These are phyloP conservation scores for Collybiopsis confluens DNA, from an alignment of 768 basidiomycete species.

Conservation along the genomic window DNA sequence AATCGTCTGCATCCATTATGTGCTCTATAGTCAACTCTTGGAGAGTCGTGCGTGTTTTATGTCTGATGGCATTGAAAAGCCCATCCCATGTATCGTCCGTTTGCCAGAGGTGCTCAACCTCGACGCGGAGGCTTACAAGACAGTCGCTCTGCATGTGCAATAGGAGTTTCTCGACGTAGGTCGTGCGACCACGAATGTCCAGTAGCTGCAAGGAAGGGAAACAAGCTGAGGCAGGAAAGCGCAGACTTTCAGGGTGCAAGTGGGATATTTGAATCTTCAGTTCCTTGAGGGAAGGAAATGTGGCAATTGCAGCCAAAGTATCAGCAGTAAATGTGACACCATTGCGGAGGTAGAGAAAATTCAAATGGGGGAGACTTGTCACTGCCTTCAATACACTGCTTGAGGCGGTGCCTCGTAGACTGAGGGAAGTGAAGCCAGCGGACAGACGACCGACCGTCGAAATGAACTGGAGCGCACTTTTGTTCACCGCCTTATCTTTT, in stretches of 20 bases:
- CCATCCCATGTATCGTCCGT: slow-evolving; percentile 27
- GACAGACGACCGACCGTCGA: slow-evolving; percentile 24
- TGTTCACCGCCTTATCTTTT: slow-evolving; percentile 12
- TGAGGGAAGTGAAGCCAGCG: slow-evolving; percentile 28
- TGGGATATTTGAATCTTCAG: slow-evolving; percentile 42
- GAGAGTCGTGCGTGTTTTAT: slow-evolving; percentile 25
- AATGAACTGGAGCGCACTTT: slow-evolving; percentile 22
- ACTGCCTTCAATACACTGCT: slow-evolving; percentile 26
- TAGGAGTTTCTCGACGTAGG: slow-evolving; percentile 31
- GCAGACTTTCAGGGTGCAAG: slow-evolving; percentile 22
- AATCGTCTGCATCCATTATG: slow-evolving; percentile 31
- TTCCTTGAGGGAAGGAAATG: slow-evolving; percentile 32
- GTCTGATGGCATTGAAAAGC: slow-evolving; percentile 27
- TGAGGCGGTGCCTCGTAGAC: slow-evolving; percentile 33
- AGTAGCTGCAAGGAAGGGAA: slow-evolving; percentile 36
- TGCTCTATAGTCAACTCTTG: slow-evolving; percentile 39
- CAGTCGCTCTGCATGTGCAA: slow-evolving; percentile 25
- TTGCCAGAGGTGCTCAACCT: slow-evolving; percentile 24
- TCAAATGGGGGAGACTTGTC: slow-evolving; percentile 27
- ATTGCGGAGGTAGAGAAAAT: slow-evolving; percentile 33
- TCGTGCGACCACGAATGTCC: slow-evolving; percentile 33
- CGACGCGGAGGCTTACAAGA: slow-evolving; percentile 34
- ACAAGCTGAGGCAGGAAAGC: slow-evolving; percentile 11
- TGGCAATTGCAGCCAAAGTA: slow-evolving; percentile 31
- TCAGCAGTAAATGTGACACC: slow-evolving; percentile 32